Percentiles rank a stretch among this genome's conserved stretches.
phyloP scores from a whole-genome alignment of 176 grass and related monocot genomes.

The Avena atlantica region DNA sequence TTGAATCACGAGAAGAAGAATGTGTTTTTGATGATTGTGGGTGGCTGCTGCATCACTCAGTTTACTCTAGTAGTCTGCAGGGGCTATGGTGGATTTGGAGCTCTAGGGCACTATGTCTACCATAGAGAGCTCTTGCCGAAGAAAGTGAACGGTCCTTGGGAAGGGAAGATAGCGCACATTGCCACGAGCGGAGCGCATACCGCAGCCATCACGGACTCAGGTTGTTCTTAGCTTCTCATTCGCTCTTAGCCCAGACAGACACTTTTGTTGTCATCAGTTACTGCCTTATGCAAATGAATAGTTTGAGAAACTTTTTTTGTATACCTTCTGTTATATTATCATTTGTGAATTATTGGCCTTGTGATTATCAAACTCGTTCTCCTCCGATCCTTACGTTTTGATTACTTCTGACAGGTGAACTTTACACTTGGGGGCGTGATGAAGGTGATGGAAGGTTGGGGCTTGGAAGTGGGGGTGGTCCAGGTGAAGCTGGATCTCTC shows the following conservation, averaged over 20 bases:
- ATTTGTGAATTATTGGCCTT: neutral
- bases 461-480: slow-evolving; percentile 91
- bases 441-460: slow-evolving; percentile 89
- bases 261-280: neutral
- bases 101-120: slow-evolving; percentile 91
- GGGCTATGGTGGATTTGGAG: slow-evolving; percentile 99
- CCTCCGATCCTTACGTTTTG: slow-evolving; percentile 13
- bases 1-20: neutral
- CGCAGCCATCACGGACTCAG: slow-evolving; percentile 70
- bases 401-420: slow-evolving; percentile 58
- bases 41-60: slow-evolving; percentile 66
- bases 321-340: neutral
- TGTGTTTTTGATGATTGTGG: neutral
- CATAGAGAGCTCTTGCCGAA: slow-evolving; percentile 80
- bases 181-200: slow-evolving; percentile 94
- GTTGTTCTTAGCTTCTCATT: slow-evolving; percentile 32
- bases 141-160: slow-evolving; percentile 78
- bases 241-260: neutral
- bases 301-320: neutral
- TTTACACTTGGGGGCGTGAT: slow-evolving; percentile 98
- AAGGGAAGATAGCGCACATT: slow-evolving; percentile 74
- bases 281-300: neutral
- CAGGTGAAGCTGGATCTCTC: slow-evolving; percentile 91
- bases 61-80: slow-evolving; percentile 86
- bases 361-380: neutral